Conservation (phyloP, 2,329 filamentous ascomycete genomes). For the Colletotrichum sp. region DNA sequence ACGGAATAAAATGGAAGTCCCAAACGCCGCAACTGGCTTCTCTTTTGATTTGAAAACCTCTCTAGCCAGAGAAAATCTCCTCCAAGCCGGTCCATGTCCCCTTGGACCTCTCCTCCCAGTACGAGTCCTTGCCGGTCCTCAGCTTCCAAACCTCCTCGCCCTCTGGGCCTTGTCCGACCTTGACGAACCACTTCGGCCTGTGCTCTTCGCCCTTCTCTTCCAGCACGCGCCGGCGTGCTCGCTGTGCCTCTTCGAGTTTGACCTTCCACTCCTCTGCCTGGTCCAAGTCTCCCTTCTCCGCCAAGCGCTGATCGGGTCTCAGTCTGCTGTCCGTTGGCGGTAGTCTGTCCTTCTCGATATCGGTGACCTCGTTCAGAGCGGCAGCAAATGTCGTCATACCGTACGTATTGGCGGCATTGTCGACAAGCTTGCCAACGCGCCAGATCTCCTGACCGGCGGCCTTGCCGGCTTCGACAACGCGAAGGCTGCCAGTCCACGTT, state of each 20-base stretch:
- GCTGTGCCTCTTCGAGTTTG: conserved; percentile 84
- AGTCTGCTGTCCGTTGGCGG: conserved; percentile 84
- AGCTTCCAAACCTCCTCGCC: conserved; percentile 77
- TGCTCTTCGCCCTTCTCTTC: conserved; percentile 77
- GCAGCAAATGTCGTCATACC: conserved; percentile 90
- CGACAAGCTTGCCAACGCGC: conserved; percentile 78
- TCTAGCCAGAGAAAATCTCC: conserved; percentile 48
- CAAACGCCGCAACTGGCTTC: background rate
- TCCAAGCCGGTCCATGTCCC: conserved; percentile 68
- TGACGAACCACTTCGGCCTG: conserved; percentile 84
- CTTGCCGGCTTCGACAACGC: conserved; percentile 68
- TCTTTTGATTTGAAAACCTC: background rate
- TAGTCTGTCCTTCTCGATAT: conserved; percentile 75
- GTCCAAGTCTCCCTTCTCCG: conserved; percentile 83
- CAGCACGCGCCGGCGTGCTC: conserved; percentile 73
- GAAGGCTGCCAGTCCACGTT: conserved; percentile 83
- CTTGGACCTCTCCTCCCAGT: conserved; percentile 85
- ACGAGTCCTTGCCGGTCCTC: conserved; percentile 82
- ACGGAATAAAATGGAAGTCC: background rate
- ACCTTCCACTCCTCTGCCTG: conserved; percentile 84
- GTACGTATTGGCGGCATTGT: conserved; percentile 80
- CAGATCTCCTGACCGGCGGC: conserved; percentile 74
- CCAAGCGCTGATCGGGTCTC: conserved; percentile 84
- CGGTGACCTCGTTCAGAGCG: conserved; percentile 84
- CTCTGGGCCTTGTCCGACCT: conserved; percentile 62